Base-by-base conservation (phyloP, 1,139 yeast species). In the Magnusiomyces clavatus region DNA sequence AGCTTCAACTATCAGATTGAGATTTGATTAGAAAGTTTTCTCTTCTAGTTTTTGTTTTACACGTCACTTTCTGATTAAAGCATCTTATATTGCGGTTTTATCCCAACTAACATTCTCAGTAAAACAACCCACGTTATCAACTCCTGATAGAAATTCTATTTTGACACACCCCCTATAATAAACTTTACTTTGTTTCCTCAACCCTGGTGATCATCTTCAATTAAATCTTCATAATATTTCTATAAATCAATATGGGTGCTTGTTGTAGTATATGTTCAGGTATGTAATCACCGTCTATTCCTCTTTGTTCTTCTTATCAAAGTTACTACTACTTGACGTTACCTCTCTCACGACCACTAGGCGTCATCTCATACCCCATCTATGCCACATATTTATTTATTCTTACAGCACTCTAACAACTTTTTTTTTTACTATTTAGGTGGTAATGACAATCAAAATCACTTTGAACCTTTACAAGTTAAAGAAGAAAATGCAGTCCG, bases 401-500 rank as follows among this genome's bases (percentile, higher is more conserved):
- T 8, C 14, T 38, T 38, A n/a, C 6, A n/a, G 6, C 14, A 13
- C 14, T 38, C 14, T 38, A 35, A 10, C 37, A 10, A 10, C 12
- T 10, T 10, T 35, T 35, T 35, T 35, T 35, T 29, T 29, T 35
- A 43, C n/a, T 19, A 4, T 3, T 16, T n/a, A 29, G 8, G 14
- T 31, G 46, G 29, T 31, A 35, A 43, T 14, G n/a, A 35, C 17
- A 36, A 43, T 31, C 19, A 35, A 13, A n/a, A 43, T 31, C 37
- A 24, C 31, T 24, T 36, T 31, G 37, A 43, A 31, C 46, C 46
- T 43, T 36, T 43, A 14, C 46, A 43, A 19, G 97, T 92, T 64
- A 89, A 90, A 64, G 99, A 92, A 70, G 78, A 98, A 56, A 97
- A 88, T 63, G 98, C 98, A 42, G 95, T 92, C 49, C 83, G 96